phyloP scores from a whole-genome alignment of 306 rosid species.

The Prinsepia uniflora region DNA sequence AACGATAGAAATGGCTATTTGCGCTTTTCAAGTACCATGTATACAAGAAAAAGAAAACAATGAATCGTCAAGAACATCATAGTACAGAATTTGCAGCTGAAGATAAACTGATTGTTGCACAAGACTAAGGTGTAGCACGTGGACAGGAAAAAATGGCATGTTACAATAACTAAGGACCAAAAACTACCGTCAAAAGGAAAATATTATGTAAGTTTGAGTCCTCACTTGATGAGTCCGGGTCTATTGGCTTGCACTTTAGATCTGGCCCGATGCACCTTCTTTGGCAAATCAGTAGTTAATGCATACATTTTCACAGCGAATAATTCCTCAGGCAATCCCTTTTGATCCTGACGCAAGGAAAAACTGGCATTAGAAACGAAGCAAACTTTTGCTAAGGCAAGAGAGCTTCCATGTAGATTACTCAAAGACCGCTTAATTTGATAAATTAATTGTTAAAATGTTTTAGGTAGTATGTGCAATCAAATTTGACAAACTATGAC shows the following conservation, averaged over 20 bases:
- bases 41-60: not conserved
- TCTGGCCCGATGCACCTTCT: slow-evolving; percentile 48
- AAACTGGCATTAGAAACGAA: not conserved
- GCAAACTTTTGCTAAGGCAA: not conserved
- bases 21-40: not conserved
- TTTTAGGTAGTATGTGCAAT: not conserved
- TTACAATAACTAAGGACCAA: not conserved
- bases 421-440: not conserved
- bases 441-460: not conserved
- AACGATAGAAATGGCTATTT: not conserved
- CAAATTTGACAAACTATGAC: not conserved
- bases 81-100: slow-evolving; percentile 3
- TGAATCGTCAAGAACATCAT: not conserved
- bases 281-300: slow-evolving; percentile 58
- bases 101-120: not conserved
- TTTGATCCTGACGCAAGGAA: slow-evolving; percentile 65
- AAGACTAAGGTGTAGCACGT: not conserved
- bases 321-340: slow-evolving; percentile 67
- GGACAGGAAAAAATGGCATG: slow-evolving; percentile 1
- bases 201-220: not conserved
- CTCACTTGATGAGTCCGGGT: slow-evolving; percentile 73
- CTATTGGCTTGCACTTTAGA: slow-evolving; percentile 56
- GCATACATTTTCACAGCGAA: slow-evolving; percentile 95
- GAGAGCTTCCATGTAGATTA: not conserved
- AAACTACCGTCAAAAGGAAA: not conserved